Percentiles rank a stretch among this genome's conserved stretches.
These are phyloP conservation scores for Ampelocalamus luodianensis DNA, from an alignment of 176 grass and related monocot genomes.

Conservation along the genomic window DNA sequence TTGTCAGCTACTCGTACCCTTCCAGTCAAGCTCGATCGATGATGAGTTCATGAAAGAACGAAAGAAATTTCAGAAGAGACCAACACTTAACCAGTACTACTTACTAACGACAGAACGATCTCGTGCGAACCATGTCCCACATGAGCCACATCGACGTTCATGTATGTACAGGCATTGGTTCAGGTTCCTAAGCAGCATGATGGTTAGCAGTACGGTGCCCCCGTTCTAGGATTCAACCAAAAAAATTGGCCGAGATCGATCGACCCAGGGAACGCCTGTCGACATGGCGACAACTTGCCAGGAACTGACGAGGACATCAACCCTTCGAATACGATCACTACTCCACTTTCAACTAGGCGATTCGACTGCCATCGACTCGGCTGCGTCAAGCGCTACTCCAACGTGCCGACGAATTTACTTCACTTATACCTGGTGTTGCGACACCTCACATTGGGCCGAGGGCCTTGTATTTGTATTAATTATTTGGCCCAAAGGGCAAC, in stretches of 20 bases:
- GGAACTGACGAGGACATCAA: too few relatives aligned
- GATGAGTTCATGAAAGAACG: not conserved
- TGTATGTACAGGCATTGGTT: not conserved
- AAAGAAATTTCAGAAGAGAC: not conserved
- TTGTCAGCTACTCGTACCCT: not conserved
- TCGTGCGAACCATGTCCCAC: not conserved
- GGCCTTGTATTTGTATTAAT: too few relatives aligned
- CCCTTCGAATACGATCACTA: too few relatives aligned
- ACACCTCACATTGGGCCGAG: too few relatives aligned
- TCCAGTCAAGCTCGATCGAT: not conserved
- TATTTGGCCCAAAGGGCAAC: too few relatives aligned
- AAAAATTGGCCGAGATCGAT: not conserved
- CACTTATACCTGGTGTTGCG: too few relatives aligned
- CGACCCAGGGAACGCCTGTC: not conserved
- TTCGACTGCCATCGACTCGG: too few relatives aligned
- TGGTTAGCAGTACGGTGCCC: not conserved
- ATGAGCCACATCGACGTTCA: not conserved
- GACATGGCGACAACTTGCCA: constrained; percentile 32
- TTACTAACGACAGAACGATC: not conserved
- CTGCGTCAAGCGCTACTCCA: too few relatives aligned
- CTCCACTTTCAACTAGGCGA: too few relatives aligned
- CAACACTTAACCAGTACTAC: not conserved
- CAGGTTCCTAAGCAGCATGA: not conserved
- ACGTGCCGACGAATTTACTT: too few relatives aligned
- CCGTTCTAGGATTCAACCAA: not conserved